Base-by-base conservation (phyloP, 768 basidiomycete species). In the Boletus sp. region DNA sequence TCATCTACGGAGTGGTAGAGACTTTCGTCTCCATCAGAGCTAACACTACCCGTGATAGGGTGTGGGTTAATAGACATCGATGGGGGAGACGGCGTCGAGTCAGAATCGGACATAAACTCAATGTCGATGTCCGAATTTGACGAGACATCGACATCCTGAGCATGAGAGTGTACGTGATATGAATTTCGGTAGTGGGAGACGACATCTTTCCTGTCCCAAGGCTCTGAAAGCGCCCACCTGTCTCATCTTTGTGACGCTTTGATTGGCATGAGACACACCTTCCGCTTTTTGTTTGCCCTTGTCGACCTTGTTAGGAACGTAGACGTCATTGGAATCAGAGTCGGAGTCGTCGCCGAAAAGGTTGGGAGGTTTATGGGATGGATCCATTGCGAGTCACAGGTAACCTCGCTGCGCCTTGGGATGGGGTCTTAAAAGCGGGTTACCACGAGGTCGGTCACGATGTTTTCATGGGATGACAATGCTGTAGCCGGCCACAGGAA, bases 261-360 rank as follows among this genome's bases (percentile, higher is more conserved):
- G 0, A 23, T 41, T 6, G 1, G 11, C n/a, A 23, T 8, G 23
- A 42, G 17, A 43, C 51, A 23, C 13, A 60, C 64, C 64, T 30
- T 60, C 50, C 0, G 58, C 64, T 40, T 56, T 64, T 50, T 15
- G 49, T 39, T 64, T 63, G 5, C 64, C 64, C 37, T 64, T 64
- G 44, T 64, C 64, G 17, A 50, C 9, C 25, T 21, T 54, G 9
- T 17, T 47, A 15, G 64, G 35, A 56, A 43, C 10, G 23, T 45
- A 25, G 25, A 0, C 15, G 13, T 52, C 21, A 19, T 38, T 38
- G 4, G 17, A 7, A 19, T 53, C 33, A 5, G 23, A 7, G 23
- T 47, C 19, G 2, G 27, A 19, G 14, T 47, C 25, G 4, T 38
- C 7, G 4, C 2, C 1, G 13, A 65, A 66, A 21, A 60, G 7